Evolutionary conservation across 305 asterid genomes (phyloP).

Genomic region (Fraxinus platypoda): DNA sequence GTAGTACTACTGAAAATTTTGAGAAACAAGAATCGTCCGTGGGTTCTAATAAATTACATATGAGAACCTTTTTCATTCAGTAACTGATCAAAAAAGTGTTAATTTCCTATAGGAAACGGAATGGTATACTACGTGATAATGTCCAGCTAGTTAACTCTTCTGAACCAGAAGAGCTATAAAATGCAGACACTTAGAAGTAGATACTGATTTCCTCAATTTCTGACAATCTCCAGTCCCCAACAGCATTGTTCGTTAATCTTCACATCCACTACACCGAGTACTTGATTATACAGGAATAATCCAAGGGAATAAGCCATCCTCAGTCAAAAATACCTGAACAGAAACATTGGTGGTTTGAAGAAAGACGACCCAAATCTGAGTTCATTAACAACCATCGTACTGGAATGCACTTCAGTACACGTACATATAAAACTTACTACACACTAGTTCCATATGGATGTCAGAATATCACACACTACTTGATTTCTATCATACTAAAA

Average conservation of each 20-base stretch:
- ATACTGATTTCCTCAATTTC: background rate
- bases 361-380: background rate
- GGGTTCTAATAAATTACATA: background rate
- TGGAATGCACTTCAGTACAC: background rate
- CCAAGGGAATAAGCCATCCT: conserved; percentile 4
- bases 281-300: conserved; percentile 23
- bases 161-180: background rate
- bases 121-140: background rate
- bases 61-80: background rate
- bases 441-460: background rate
- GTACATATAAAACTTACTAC: background rate
- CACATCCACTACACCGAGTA: conserved; percentile 16
- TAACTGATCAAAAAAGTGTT: background rate
- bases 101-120: background rate
- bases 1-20: background rate
- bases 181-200: background rate
- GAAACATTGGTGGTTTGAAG: background rate
- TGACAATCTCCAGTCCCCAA: conserved; percentile 6
- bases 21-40: background rate
- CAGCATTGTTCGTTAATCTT: conserved; percentile 18
- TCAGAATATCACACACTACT: background rate
- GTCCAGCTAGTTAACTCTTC: background rate
- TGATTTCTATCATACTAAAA: background rate
- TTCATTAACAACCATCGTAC: background rate
- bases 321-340: background rate